Evolutionary conservation across 106 monocot species (phyloP).

Genomic region (Agapanthus africanus): DNA sequence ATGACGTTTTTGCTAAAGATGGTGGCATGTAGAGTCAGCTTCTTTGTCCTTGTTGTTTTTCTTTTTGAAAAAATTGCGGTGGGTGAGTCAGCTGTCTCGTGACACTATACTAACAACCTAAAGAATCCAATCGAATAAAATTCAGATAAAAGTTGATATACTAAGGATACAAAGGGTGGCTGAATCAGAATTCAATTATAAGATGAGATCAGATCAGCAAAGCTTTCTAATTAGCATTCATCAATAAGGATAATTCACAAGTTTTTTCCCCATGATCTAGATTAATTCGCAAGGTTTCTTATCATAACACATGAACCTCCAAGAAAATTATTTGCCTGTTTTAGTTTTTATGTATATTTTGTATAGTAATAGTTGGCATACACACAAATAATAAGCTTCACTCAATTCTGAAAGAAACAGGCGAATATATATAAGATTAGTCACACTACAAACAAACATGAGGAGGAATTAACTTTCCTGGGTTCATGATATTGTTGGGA

Average conservation of each 20-base stretch:
- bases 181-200: not conserved
- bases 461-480: slow-evolving; percentile 91
- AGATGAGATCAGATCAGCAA: not conserved
- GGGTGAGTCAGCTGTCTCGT: not conserved
- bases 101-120: not conserved
- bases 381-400: not conserved
- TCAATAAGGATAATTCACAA: not conserved
- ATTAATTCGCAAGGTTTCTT: no score
- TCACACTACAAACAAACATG: slow-evolving; percentile 57
- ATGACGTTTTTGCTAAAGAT: not conserved
- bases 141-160: not conserved
- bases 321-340: no score
- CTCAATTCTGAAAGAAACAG: not conserved
- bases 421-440: not conserved
- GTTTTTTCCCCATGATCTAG: not conserved
- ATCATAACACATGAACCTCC: no score
- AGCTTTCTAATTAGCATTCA: not conserved
- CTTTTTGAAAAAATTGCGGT: not conserved
- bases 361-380: not conserved
- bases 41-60: not conserved
- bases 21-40: not conserved
- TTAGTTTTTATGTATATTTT: no score
- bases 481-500: slow-evolving; percentile 96
- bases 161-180: not conserved
- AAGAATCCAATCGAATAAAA: not conserved